Percentiles rank a stretch among this genome's conserved stretches.
These are phyloP conservation scores for Paraphoma chrysanthemicola DNA, from an alignment of 2,329 filamentous ascomycete species.

Conservation along the genomic window DNA sequence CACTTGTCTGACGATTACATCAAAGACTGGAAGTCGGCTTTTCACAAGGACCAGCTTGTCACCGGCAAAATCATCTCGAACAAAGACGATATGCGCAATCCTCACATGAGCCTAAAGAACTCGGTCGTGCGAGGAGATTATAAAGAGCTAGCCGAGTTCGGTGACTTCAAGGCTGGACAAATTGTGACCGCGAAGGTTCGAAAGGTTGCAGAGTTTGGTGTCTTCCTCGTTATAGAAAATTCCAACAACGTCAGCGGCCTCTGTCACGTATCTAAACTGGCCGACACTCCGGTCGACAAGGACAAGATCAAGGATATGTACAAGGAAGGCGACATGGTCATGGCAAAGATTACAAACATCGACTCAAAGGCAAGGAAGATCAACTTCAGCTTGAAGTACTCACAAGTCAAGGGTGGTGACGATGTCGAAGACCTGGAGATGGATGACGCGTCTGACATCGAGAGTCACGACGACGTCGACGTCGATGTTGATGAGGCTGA, in stretches of 20 bases:
- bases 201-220: slow-evolving; percentile 93
- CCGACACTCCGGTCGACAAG: slow-evolving; percentile 80
- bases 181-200: slow-evolving; percentile 87
- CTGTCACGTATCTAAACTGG: slow-evolving; percentile 91
- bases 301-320: slow-evolving; percentile 91
- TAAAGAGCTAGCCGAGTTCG: slow-evolving; percentile 73
- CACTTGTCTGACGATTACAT: slow-evolving; percentile 90
- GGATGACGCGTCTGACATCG: slow-evolving; percentile 44
- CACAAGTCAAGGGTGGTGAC: slow-evolving; percentile 74
- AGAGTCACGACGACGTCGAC: slow-evolving; percentile 42
- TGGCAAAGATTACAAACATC: slow-evolving; percentile 84
- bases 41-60: slow-evolving; percentile 88
- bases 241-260: slow-evolving; percentile 90
- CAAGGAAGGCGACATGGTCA: slow-evolving; percentile 88
- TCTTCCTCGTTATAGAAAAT: slow-evolving; percentile 88
- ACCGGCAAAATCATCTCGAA: slow-evolving; percentile 82
- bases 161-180: slow-evolving; percentile 80
- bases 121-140: slow-evolving; percentile 84
- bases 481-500: slow-evolving; percentile 51
- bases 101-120: slow-evolving; percentile 86
- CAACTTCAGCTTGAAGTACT: slow-evolving; percentile 90
- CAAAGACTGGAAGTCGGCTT: slow-evolving; percentile 94
- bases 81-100: slow-evolving; percentile 71
- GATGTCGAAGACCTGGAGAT: slow-evolving; percentile 45
- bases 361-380: slow-evolving; percentile 78